phyloP scores from a whole-genome alignment of 495 filamentous ascomycete species.

The Aspergillus sparsus region DNA sequence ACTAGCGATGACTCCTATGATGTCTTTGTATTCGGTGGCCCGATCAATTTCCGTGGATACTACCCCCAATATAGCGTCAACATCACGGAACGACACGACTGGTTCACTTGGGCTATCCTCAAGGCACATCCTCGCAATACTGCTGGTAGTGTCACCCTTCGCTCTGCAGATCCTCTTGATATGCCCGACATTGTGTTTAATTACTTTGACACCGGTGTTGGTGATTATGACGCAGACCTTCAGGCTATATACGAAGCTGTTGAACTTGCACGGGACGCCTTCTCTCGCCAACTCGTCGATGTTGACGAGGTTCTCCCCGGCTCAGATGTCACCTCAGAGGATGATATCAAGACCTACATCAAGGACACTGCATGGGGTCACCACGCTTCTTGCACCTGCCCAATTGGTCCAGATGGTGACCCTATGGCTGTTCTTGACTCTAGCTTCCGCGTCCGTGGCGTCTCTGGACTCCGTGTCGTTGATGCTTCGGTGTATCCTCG shows the following conservation, averaged over 20 bases:
- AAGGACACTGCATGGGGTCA: constrained; percentile 59
- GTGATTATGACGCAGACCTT: constrained; percentile 46
- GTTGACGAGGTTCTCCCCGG: constrained; percentile 54
- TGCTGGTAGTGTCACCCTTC: constrained; percentile 51
- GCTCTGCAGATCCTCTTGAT: constrained; percentile 54
- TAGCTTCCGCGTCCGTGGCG: constrained; percentile 57
- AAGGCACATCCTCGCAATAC: constrained; percentile 57
- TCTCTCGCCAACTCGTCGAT: constrained; percentile 20
- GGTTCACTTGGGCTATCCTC: constrained; percentile 52
- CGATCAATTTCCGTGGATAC: constrained; percentile 50
- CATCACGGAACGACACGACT: constrained; percentile 32
- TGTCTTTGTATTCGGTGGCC: constrained; percentile 55
- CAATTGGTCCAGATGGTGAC: constrained; percentile 58
- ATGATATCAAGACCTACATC: constrained; percentile 48
- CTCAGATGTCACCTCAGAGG: constrained; percentile 36
- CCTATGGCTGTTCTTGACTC: constrained; percentile 59
- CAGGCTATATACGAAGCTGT: constrained; percentile 51
- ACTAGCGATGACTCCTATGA: constrained; percentile 47
- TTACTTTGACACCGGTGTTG: constrained; percentile 52
- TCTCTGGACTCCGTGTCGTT: constrained; percentile 59
- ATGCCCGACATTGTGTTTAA: constrained; percentile 58
- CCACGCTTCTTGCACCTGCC: constrained; percentile 58
- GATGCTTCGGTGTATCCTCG: constrained; percentile 61
- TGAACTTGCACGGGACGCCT: constrained; percentile 43
- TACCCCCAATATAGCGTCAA: constrained; percentile 39